Percentiles rank a stretch among this genome's conserved stretches.
phyloP scores from a whole-genome alignment of 2,329 filamentous ascomycete species.

The Orbilia quercus region DNA sequence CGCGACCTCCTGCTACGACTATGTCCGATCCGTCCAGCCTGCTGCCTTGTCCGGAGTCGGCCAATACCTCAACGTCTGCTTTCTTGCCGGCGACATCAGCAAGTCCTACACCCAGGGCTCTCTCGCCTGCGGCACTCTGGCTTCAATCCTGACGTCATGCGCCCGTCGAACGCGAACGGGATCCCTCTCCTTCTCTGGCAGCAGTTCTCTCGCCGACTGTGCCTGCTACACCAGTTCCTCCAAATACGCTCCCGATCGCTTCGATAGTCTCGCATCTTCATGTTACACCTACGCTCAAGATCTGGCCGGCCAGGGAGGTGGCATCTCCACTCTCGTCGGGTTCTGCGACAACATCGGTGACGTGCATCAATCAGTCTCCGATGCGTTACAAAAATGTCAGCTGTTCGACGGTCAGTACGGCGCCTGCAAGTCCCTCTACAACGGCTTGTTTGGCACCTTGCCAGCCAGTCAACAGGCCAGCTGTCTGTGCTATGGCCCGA shows the following conservation, averaged over 20 bases:
- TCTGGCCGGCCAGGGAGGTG: constrained; percentile 35
- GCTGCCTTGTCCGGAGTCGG: constrained; percentile 26
- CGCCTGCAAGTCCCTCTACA: constrained; percentile 27
- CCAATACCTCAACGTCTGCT: constrained; percentile 51
- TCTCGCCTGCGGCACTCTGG: constrained; percentile 39
- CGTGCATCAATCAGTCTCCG: constrained; percentile 35
- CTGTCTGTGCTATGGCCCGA: constrained; percentile 48
- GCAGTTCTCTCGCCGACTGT: constrained; percentile 40
- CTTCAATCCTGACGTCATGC: constrained; percentile 37
- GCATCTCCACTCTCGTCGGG: constrained; percentile 35
- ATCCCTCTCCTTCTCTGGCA: constrained; percentile 18
- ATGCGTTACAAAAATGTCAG: constrained; percentile 33
- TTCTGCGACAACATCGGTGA: constrained; percentile 39
- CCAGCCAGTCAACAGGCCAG: constrained; percentile 37
- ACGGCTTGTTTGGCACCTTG: constrained; percentile 16
- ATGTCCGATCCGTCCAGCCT: constrained; percentile 37
- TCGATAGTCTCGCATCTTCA: constrained; percentile 35
- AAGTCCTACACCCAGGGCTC: constrained; percentile 39
- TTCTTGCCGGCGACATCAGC: constrained; percentile 47
- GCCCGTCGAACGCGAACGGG: constrained; percentile 21
- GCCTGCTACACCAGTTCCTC: constrained; percentile 37
- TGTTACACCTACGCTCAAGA: constrained; percentile 51
- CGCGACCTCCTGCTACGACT: constrained; percentile 51
- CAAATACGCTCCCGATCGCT: constrained; percentile 26
- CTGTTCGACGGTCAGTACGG: constrained; percentile 30